Evolutionary conservation across 140 eudicot species (phyloP).

Genomic region (Erigeron philadelphicus): DNA sequence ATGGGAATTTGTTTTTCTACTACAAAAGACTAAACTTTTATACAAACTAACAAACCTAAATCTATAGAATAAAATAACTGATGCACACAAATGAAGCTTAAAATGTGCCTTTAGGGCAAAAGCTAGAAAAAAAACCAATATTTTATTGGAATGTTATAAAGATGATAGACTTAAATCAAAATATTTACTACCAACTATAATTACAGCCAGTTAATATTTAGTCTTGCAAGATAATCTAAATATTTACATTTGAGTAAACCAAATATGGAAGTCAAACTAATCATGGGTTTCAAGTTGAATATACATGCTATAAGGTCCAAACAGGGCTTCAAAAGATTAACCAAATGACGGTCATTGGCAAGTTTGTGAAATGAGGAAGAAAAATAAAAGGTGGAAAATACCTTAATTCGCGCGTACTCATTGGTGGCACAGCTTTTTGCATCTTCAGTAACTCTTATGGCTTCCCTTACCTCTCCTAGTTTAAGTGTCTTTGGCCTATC

Average conservation of each 20-base stretch:
- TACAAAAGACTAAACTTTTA: no score
- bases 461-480: conserved; percentile 63
- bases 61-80: no score
- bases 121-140: background rate
- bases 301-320: background rate
- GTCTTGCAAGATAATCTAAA: background rate
- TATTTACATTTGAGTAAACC: background rate
- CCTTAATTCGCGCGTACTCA: conserved; percentile 80
- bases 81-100: no score
- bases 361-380: background rate
- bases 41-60: no score
- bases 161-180: conserved; percentile 1
- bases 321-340: background rate
- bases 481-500: conserved; percentile 59
- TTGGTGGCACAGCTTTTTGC: conserved; percentile 62
- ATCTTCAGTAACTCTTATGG: conserved; percentile 68
- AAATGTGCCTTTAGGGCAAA: no score
- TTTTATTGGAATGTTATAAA: background rate
- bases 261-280: conserved; percentile 6
- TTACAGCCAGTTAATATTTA: background rate
- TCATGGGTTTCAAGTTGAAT: background rate
- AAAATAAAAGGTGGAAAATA: conserved; percentile 16
- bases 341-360: background rate
- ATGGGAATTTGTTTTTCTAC: no score
- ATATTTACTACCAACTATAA: background rate